Conservation (phyloP, 139 green algal species). For the Gonium pectorale region DNA sequence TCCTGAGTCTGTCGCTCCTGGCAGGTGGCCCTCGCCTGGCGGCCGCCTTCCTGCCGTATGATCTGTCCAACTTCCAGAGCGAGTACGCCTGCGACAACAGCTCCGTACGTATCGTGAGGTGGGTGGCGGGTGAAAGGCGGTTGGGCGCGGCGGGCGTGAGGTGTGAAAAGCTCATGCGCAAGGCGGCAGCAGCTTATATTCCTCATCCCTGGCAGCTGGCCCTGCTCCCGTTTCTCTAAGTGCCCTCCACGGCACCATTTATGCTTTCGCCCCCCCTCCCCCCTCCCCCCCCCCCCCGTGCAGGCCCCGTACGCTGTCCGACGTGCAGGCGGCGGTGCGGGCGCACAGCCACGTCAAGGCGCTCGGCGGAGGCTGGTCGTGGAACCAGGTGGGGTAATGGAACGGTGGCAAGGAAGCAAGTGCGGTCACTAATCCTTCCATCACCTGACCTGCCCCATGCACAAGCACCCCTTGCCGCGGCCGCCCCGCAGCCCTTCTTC, state of each 20-base stretch:
- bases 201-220: no score
- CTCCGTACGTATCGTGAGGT: conserved; percentile 25
- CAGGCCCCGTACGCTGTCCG: conserved; percentile 58
- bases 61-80: conserved; percentile 47
- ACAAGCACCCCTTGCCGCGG: neutral
- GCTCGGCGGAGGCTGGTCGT: conserved; percentile 62
- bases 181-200: no score
- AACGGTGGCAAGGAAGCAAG: neutral
- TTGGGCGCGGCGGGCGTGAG: no score
- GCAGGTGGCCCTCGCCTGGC: no score
- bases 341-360: conserved; percentile 47
- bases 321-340: conserved; percentile 62
- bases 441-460: neutral
- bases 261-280: neutral
- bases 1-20: no score
- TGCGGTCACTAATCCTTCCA: neutral
- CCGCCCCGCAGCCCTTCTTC: conserved; percentile 55
- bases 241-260: neutral
- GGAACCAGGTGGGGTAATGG: conserved; percentile 60
- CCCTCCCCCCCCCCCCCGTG: neutral
- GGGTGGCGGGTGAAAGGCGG: no score
- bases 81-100: conserved; percentile 47
- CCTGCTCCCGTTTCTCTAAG: no score
- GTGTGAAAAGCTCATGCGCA: no score
- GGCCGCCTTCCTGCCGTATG: conserved; percentile 20